Evolutionary conservation across 2,329 filamentous ascomycete species (phyloP), one percentile per base, ranked within the genome.

Genomic region (Nemania sp.): DNA sequence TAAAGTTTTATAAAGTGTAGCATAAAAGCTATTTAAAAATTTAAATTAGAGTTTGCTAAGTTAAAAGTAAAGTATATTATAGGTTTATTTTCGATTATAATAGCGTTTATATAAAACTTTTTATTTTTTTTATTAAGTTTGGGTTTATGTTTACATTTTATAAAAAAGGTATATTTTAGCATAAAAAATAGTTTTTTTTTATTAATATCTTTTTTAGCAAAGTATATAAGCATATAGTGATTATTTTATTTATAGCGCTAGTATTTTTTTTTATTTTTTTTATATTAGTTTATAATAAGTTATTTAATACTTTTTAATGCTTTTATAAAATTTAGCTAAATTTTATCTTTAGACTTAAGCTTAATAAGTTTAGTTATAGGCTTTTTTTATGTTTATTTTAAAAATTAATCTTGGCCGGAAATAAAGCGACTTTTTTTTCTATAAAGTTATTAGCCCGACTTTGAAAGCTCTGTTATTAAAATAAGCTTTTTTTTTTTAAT

Each of bases 21-120:
- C 29, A 47, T 47, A 47, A 47, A 47, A 29, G 6, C 13, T 47
- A 5, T 47, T 47, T 47, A 47, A 47, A 48, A 48, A 48, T 48
- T 34, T 48, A 32, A 48, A 17, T 48, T 34, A n/a, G 29, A 48
- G 7, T 35, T 35, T 35, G 7, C 13, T 35, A 35, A 35, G n/a
- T n/a, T 35, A 35, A 35, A 35, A 35, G 34, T 35, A 7, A 35
- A 7, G 13, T 7, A 35, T 35, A 35, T 7, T 35, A 35, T 35
- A 7, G 13, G 34, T 35, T 35, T 35, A n/a, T n/a, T n/a, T 35
- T 35, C 13, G 13, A 35, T 35, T 7, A 13, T 35, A 35, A 35
- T 35, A 35, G 13, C 15, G 9, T 47, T 48, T n/a, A 48, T 48
- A 32, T 34, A 32, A 34, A 35, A 21, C 18, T 48, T 48, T 48